Evolutionary conservation across 2,329 filamentous ascomycete species (phyloP), one percentile per base, ranked within the genome.

Genomic region (Botrytis pseudocinerea): DNA sequence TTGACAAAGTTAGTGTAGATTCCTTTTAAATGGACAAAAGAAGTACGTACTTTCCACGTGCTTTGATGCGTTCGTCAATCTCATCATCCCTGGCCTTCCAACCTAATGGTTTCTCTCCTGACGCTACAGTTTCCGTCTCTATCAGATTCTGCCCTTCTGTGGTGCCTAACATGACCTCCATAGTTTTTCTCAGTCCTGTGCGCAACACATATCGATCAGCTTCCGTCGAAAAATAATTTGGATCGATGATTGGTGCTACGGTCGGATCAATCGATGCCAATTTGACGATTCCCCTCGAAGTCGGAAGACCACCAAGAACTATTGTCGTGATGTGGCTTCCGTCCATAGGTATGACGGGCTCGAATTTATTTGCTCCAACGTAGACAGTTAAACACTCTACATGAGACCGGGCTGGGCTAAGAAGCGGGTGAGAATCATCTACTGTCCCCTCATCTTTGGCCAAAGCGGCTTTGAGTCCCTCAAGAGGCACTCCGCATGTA

Each of bases 221-320:
- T 42, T 69, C 54, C 1, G 71, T 69, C 32, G 64, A 59, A 22
- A 35, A 63, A 35, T 60, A 73, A 28, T 73, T 69, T 7, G 35
- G 48, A 25, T 73, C 64, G 40, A 69, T 73, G 42, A 75, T 42
- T 40, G 40, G 71, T 35, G 71, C n/a, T 35, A 4, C 54, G 2
- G 25, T 46, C 7, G 63, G 71, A 32, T 72, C 51, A 60, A 22
- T 69, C 1, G 64, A 69, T 46, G 51, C 48, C 28, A 72, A 14
- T 22, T 9, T 72, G 38, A 69, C 28, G n/a, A 12, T 62, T 35
- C 74, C 75, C 48, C 75, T 57, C 28, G 74, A 75, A n/a, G 75
- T 76, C 6, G 75, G 75, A n/a, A 71, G 64, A 25, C 51, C 32
- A 5, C 70, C 62, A 57, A 75, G 40, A 10, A 73, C 62, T 22